Evolutionary conservation across 441 rosid genomes (phyloP), one percentile per base, ranked within the genome.

Genomic region (Breynia disticha): DNA sequence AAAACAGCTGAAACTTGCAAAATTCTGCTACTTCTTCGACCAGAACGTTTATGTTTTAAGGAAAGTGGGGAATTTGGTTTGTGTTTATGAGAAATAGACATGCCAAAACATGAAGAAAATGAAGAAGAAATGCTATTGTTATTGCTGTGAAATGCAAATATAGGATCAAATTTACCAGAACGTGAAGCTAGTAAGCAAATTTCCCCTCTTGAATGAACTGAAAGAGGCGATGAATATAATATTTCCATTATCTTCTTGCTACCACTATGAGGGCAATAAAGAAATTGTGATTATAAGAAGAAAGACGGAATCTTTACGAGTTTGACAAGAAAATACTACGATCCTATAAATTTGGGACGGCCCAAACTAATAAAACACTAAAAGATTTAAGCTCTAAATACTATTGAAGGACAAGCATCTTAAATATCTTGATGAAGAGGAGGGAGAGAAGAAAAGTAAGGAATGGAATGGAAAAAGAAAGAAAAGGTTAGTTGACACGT

Each of bases 1-100:
- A 90, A 90, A 41, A 78, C 94, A 0, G 94, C 87, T 22, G 84
- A 77, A 48, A 86, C 68, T 49, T 72, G 80, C 2, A 67, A 48
- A 58, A 69, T 45, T 76, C 64, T 83, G 59, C 73, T 75, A 61
- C 73, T 75, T 5, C 77, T 74, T 71, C 65, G 78, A 17, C 61
- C 54, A 16, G 50, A 64, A 49, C 59, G 62, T 38, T 54, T 48
- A 35, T 57, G 46, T 60, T 57, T 74, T 38, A 50, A 43, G 13
- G 63, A 54, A 20, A 51, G 19, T 20, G 61, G 52, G 39, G 10
- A 37, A 50, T 15, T 45, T 2, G 24, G 45, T 56, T 43, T 51
- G 21, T 46, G 32, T 46, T 46, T 46, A 43, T 56, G 72, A 53
- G 77, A 71, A 53, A 77, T 53, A 49, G 75, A 66, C 58, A 69